Evolutionary conservation across 768 basidiomycete species (phyloP).

Genomic region (Phlebiopsis flavidoalba): DNA sequence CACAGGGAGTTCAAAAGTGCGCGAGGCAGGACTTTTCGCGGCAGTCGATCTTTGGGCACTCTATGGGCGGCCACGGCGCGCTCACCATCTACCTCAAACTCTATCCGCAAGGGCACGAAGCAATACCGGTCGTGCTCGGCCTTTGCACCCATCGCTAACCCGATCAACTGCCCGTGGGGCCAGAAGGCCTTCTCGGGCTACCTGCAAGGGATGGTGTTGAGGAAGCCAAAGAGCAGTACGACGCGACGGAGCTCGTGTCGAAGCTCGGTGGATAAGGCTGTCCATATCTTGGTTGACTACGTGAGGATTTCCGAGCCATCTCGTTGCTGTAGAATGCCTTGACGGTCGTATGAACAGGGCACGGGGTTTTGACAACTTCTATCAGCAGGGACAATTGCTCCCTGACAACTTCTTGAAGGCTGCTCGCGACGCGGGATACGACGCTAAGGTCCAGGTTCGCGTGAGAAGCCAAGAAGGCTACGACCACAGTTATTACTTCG

Average conservation of each 20-base stretch:
- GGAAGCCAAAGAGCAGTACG: slow-evolving; percentile 72
- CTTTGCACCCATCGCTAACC: slow-evolving; percentile 84
- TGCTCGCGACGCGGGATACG: slow-evolving; percentile 67
- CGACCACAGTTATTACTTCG: slow-evolving; percentile 90
- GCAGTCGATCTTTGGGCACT: slow-evolving; percentile 92
- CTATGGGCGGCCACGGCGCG: slow-evolving; percentile 97
- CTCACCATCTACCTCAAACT: slow-evolving; percentile 83
- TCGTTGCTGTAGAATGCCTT: background rate
- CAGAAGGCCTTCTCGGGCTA: slow-evolving; percentile 88
- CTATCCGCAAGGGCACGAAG: slow-evolving; percentile 38
- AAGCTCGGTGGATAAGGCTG: slow-evolving; percentile 41
- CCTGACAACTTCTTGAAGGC: slow-evolving; percentile 86
- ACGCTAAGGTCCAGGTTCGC: slow-evolving; percentile 66
- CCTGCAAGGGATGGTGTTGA: slow-evolving; percentile 66
- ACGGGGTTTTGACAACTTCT: too few species aligned
- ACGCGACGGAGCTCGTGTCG: slow-evolving; percentile 80
- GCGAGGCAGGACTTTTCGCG: slow-evolving; percentile 67
- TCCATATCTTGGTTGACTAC: slow-evolving; percentile 85
- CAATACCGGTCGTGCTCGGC: slow-evolving; percentile 85
- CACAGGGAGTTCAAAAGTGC: background rate
- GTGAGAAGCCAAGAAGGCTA: slow-evolving; percentile 81
- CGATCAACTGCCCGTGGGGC: slow-evolving; percentile 86
- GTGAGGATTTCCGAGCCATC: slow-evolving; percentile 34
- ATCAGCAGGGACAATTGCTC: too few species aligned
- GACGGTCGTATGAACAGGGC: slow-evolving; percentile 41